Conservation (phyloP, 805 yeast species). For the Metschnikowia rubicola region DNA sequence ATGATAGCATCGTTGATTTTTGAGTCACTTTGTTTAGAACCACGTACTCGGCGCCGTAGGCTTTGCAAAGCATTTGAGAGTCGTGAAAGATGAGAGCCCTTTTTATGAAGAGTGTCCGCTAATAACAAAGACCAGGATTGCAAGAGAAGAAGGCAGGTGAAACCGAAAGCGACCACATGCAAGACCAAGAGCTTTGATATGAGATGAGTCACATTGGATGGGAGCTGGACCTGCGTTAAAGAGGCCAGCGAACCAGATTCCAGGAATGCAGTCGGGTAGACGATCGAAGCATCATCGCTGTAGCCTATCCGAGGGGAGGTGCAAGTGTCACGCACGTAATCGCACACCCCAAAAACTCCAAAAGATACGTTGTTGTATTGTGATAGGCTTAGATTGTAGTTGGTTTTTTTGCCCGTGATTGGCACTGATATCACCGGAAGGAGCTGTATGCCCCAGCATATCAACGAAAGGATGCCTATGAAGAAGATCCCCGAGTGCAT, state of each 20-base stretch:
- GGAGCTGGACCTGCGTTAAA: slow-evolving; percentile 31
- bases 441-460: slow-evolving; percentile 36
- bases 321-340: slow-evolving; percentile 24
- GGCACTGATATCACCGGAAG: slow-evolving; percentile 43
- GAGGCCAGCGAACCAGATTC: neutral
- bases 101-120: neutral
- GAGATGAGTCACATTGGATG: slow-evolving; percentile 37
- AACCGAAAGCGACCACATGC: slow-evolving; percentile 38
- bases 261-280: slow-evolving; percentile 7
- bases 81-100: neutral
- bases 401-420: slow-evolving; percentile 26
- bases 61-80: neutral
- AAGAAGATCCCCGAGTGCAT: slow-evolving; percentile 33
- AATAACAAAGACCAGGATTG: slow-evolving; percentile 5
- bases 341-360: slow-evolving; percentile 46
- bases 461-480: slow-evolving; percentile 25
- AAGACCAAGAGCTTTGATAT: slow-evolving; percentile 41
- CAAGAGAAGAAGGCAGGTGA: slow-evolving; percentile 19
- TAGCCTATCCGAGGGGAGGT: slow-evolving; percentile 38
- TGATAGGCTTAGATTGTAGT: slow-evolving; percentile 28
- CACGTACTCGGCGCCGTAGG: no score
- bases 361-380: slow-evolving; percentile 31
- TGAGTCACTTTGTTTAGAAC: no score
- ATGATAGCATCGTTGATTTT: neutral
- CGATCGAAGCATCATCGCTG: slow-evolving; percentile 16